Conservation (phyloP, 139 green algal genomes). For the Volvox africanus region DNA sequence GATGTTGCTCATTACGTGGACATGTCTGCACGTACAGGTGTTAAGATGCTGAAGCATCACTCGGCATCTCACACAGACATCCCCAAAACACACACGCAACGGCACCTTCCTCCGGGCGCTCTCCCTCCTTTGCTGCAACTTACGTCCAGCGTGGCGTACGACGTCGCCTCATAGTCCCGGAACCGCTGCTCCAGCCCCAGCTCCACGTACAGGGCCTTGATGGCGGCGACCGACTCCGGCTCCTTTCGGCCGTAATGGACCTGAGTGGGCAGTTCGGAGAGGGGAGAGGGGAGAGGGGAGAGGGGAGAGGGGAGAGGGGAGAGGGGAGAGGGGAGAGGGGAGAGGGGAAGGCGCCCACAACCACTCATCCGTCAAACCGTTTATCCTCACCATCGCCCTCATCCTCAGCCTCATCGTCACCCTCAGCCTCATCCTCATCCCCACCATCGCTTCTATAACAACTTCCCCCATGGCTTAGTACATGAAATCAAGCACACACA, state of each 20-base stretch:
- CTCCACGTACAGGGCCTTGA: constrained; percentile 94
- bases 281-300: not conserved
- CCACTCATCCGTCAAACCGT: too few species aligned
- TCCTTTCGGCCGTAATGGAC: constrained; percentile 93
- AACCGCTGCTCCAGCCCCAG: constrained; percentile 89
- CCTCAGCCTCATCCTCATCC: not conserved
- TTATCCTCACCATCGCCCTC: too few species aligned
- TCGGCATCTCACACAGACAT: too few species aligned
- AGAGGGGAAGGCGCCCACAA: too few species aligned
- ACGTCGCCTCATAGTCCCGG: constrained; percentile 87
- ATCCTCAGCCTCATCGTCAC: not conserved
- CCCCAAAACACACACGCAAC: too few species aligned
- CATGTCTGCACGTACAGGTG: too few species aligned
- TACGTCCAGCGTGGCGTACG: constrained; percentile 66
- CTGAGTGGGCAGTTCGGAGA: constrained; percentile 54
- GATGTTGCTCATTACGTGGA: not conserved
- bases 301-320: not conserved
- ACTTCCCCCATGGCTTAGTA: not conserved
- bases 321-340: not conserved
- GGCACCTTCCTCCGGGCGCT: not conserved
- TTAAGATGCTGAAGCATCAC: too few species aligned
- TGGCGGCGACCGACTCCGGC: constrained; percentile 69
- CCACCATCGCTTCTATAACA: not conserved
- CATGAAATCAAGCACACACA: not conserved
- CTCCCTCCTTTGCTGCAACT: not conserved